These are phyloP conservation scores for Phytophthora hybrid DNA, from an alignment of 352 stramenopile genomes.

Conservation along the genomic window DNA sequence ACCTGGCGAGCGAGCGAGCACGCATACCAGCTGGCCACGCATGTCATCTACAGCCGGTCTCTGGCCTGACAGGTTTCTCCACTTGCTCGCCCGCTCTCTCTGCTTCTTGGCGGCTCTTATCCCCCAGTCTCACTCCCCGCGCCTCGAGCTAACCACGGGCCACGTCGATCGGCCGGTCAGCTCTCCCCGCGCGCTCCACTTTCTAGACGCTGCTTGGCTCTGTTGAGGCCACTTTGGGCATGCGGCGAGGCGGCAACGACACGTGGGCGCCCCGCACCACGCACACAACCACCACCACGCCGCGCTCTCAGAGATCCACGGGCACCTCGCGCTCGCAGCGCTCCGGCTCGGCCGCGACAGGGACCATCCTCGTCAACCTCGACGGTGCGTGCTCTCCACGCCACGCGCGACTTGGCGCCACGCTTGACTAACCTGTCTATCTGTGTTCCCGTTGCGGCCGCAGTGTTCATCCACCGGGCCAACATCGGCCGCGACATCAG, in stretches of 20 bases:
- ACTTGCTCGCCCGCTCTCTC: slow-evolving; percentile 18
- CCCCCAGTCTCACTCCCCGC: slow-evolving; percentile 28
- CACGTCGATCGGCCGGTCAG: too few relatives aligned
- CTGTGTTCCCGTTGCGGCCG: neutral
- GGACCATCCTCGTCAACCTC: slow-evolving; percentile 77
- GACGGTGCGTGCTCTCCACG: slow-evolving; percentile 43
- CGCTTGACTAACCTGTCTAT: slow-evolving; percentile 6
- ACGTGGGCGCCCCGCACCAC: slow-evolving; percentile 34
- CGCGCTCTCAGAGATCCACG: slow-evolving; percentile 23
- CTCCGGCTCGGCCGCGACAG: slow-evolving; percentile 32
- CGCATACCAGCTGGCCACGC: slow-evolving; percentile 22
- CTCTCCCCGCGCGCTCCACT: slow-evolving; percentile 17
- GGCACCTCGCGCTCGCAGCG: slow-evolving; percentile 33
- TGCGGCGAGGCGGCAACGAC: slow-evolving; percentile 46
- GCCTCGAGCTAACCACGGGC: slow-evolving; percentile 19
- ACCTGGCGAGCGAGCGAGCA: slow-evolving; percentile 3
- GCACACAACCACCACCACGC: slow-evolving; percentile 31
- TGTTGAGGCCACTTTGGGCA: slow-evolving; percentile 29
- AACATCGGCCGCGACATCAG: slow-evolving; percentile 82
- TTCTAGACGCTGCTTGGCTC: slow-evolving; percentile 31
- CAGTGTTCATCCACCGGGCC: slow-evolving; percentile 72
- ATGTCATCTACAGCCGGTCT: slow-evolving; percentile 31
- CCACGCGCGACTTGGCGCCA: neutral
- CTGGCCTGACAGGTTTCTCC: slow-evolving; percentile 15
- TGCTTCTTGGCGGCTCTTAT: slow-evolving; percentile 25